phyloP scores from a whole-genome alignment of 2,329 filamentous ascomycete species.

The Trichophyton benhamiae region DNA sequence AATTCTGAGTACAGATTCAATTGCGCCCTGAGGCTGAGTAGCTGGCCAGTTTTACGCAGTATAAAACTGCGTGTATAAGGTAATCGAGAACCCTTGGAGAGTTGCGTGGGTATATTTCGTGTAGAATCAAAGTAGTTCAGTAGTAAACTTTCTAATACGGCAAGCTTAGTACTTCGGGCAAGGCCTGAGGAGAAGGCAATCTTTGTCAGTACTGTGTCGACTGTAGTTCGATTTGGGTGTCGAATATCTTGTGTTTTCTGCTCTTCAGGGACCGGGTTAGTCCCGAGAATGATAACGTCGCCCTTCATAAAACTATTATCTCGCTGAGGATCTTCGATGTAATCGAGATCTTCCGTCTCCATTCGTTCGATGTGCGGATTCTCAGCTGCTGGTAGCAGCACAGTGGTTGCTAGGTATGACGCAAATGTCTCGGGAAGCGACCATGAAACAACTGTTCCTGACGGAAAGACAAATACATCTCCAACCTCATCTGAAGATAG shows the following conservation, averaged over 20 bases:
- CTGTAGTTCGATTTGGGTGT: conserved; percentile 23
- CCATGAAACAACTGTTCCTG: conserved; percentile 88
- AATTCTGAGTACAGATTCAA: conserved; percentile 95
- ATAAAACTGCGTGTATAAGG: conserved; percentile 65
- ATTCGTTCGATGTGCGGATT: conserved; percentile 58
- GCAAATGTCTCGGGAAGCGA: conserved; percentile 66
- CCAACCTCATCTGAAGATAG: conserved; percentile 44
- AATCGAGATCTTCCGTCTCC: conserved; percentile 85
- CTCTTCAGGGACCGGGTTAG: conserved; percentile 39
- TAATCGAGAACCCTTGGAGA: conserved; percentile 54
- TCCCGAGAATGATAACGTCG: conserved; percentile 81
- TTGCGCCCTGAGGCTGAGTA: conserved; percentile 78
- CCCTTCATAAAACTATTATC: conserved; percentile 70
- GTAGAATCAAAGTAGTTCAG: conserved; percentile 79
- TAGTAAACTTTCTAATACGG: conserved; percentile 74
- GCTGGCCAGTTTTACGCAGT: conserved; percentile 82
- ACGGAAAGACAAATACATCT: conserved; percentile 92
- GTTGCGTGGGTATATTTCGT: conserved; percentile 62
- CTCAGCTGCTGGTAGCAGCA: conserved; percentile 63
- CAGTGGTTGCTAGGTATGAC: conserved; percentile 54
- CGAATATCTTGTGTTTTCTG: conserved; percentile 14
- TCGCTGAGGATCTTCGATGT: conserved; percentile 58
- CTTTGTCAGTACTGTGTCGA: conserved; percentile 67
- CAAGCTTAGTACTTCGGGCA: conserved; percentile 83
- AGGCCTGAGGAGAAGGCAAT: conserved; percentile 94